A percentile compares a stretch with the other conserved stretches of the same genome.
phyloP scores from a whole-genome alignment of 495 filamentous ascomycete genomes.

The Neurospora sp. region DNA sequence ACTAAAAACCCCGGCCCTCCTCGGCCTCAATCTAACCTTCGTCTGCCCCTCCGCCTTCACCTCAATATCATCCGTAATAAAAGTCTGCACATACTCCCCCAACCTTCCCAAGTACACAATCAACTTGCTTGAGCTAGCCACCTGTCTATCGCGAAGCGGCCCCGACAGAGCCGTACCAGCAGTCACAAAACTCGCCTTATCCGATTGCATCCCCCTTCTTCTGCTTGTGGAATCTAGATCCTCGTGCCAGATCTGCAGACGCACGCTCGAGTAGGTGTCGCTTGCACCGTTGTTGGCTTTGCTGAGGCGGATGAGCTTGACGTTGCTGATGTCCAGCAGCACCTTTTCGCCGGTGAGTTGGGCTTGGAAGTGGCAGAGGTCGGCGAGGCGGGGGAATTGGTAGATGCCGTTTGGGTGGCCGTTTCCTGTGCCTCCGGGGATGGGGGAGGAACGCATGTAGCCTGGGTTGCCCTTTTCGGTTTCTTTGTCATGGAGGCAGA shows the following conservation, averaged over 20 bases:
- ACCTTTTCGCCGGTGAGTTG: constrained; percentile 24
- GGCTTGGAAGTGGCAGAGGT: constrained; percentile 25
- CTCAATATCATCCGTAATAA: constrained; percentile 25
- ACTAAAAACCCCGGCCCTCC: constrained; percentile 13
- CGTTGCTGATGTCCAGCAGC: constrained; percentile 22
- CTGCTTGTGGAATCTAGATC: not conserved
- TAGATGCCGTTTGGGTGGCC: constrained; percentile 20
- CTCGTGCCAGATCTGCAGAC: constrained; percentile 28
- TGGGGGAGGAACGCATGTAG: constrained; percentile 9
- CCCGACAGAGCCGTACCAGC: constrained; percentile 23
- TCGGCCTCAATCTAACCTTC: constrained; percentile 19
- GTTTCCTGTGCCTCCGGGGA: not conserved
- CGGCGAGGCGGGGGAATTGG: constrained; percentile 12
- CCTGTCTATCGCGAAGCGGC: constrained; percentile 18
- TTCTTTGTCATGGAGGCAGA: constrained; percentile 23
- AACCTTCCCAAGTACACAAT: constrained; percentile 21
- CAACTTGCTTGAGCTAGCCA: constrained; percentile 14
- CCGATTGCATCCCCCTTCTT: constrained; percentile 8
- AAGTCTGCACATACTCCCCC: constrained; percentile 21
- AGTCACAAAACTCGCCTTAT: constrained; percentile 21
- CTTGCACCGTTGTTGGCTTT: constrained; percentile 11
- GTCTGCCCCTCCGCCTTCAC: constrained; percentile 19
- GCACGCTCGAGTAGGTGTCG: constrained; percentile 19
- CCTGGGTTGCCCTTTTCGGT: constrained; percentile 11
- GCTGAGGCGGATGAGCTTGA: constrained; percentile 17